These are phyloP conservation scores for Halophytophthora polymorphica DNA, from an alignment of 352 stramenopile genomes.

Conservation along the genomic window DNA sequence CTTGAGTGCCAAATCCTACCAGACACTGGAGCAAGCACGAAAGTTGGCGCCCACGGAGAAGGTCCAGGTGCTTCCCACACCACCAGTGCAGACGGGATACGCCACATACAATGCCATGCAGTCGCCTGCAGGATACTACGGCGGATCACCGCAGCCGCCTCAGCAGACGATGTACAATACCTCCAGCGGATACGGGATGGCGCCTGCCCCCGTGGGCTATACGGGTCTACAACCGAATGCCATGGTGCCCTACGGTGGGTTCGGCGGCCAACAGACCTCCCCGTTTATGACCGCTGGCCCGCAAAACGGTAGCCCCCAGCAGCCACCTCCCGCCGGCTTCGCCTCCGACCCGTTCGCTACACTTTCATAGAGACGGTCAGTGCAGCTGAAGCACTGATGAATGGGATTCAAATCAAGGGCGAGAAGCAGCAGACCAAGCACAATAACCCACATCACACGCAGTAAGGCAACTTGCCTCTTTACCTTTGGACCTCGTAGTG, in stretches of 20 bases:
- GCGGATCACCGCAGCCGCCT: conserved; percentile 21
- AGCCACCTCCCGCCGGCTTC: conserved; percentile 22
- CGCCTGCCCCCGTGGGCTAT: conserved; percentile 17
- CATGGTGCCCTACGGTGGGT: conserved; percentile 16
- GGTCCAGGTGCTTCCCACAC: conserved; percentile 52
- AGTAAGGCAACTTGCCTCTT: too few species aligned
- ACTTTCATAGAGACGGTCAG: conserved; percentile 60
- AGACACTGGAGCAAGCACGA: conserved; percentile 73
- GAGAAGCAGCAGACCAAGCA: too few species aligned
- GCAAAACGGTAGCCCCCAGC: conserved; percentile 15
- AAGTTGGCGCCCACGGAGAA: conserved; percentile 59
- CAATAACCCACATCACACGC: too few species aligned
- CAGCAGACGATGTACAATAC: conserved; percentile 41
- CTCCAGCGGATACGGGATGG: conserved; percentile 22
- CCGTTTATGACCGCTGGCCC: conserved; percentile 40
- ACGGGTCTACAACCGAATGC: conserved; percentile 15
- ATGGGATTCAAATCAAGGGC: too few species aligned
- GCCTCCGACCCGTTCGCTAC: conserved; percentile 56
- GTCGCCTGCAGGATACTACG: conserved; percentile 21
- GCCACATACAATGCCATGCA: conserved; percentile 18
- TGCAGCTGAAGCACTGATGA: too few species aligned
- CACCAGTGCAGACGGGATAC: conserved; percentile 23
- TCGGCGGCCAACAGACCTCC: conserved; percentile 24
- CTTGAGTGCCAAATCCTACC: conserved; percentile 47
- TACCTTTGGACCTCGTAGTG: conserved; percentile 4